These are phyloP conservation scores for Vachellia collinsii DNA, from an alignment of 306 rosid species.

Conservation along the genomic window DNA sequence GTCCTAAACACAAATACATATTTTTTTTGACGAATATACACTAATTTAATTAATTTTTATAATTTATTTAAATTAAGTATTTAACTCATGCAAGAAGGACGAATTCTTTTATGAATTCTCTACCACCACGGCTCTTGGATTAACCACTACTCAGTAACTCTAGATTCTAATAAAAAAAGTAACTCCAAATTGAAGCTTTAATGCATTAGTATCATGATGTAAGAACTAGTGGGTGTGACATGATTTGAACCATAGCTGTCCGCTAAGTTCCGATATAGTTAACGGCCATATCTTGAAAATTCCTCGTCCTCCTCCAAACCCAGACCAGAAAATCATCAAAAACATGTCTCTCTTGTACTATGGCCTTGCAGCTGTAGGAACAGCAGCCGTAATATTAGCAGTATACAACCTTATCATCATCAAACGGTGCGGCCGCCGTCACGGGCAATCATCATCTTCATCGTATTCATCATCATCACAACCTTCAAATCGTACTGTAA, in stretches of 20 bases:
- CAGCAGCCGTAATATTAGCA: slow-evolving; percentile 57
- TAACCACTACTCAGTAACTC: slow-evolving; percentile 5
- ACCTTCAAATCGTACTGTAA: not conserved
- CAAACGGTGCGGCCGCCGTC: slow-evolving; percentile 40
- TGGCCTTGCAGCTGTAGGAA: slow-evolving; percentile 67
- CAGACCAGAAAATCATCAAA: slow-evolving; percentile 41
- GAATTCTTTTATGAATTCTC: not conserved
- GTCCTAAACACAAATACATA: no score
- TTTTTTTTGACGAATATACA: no score
- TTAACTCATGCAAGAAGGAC: not conserved
- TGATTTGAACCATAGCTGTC: not conserved
- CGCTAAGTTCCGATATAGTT: slow-evolving; percentile 1
- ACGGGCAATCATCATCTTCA: slow-evolving; percentile 25
- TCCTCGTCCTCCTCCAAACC: slow-evolving; percentile 18
- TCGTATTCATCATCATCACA: not conserved
- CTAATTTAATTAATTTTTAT: no score
- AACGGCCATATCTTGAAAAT: slow-evolving; percentile 36
- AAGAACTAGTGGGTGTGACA: slow-evolving; percentile 7
- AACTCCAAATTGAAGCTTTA: not conserved
- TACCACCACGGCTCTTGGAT: slow-evolving; percentile 49
- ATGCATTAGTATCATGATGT: not conserved
- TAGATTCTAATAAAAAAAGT: not conserved
- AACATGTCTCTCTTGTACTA: slow-evolving; percentile 70
- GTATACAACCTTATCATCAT: slow-evolving; percentile 75
- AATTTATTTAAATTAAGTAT: no score